A percentile compares a stretch with the other conserved stretches of the same genome.
Conservation (phyloP, 176 grass and related monocot genomes). For the Microstegium vimineum region DNA sequence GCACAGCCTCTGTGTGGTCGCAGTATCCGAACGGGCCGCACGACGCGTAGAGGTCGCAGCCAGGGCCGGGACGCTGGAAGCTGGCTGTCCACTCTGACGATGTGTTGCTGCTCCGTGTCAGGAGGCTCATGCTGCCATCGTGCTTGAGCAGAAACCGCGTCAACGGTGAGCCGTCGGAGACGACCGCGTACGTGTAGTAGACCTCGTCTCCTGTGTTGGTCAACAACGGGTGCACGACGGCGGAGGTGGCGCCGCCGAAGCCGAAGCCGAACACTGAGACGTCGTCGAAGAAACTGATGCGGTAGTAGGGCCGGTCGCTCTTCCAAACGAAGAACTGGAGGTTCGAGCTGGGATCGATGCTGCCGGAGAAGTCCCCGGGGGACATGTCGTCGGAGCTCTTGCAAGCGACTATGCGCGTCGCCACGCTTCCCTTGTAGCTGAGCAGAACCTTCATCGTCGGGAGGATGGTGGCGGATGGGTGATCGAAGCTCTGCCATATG, state of each 20-base stretch:
- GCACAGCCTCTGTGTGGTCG: not conserved
- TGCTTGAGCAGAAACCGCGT: not conserved
- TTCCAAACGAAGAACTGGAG: not conserved
- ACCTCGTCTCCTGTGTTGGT: not conserved
- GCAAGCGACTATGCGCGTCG: not conserved
- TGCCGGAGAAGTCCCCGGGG: not conserved
- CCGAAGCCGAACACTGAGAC: not conserved
- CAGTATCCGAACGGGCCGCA: conserved; percentile 44
- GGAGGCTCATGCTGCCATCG: too few species aligned
- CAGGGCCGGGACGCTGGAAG: not conserved
- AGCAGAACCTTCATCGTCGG: not conserved
- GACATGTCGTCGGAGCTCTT: conserved; percentile 8
- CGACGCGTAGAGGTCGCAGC: conserved; percentile 2
- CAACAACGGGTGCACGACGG: not conserved
- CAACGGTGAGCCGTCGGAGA: not conserved
- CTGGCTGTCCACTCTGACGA: too few species aligned
- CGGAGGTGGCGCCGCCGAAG: not conserved
- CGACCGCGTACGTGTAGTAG: not conserved
- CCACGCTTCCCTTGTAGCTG: not conserved
- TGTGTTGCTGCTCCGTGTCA: not conserved
- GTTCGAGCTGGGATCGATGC: not conserved
- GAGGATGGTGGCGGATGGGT: too few species aligned
- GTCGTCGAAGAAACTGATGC: not conserved
- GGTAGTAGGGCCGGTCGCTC: not conserved
- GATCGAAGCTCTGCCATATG: too few species aligned